These are phyloP conservation scores for Gentiana macrophylla DNA, from an alignment of 257 asterid genomes.

Conservation along the genomic window DNA sequence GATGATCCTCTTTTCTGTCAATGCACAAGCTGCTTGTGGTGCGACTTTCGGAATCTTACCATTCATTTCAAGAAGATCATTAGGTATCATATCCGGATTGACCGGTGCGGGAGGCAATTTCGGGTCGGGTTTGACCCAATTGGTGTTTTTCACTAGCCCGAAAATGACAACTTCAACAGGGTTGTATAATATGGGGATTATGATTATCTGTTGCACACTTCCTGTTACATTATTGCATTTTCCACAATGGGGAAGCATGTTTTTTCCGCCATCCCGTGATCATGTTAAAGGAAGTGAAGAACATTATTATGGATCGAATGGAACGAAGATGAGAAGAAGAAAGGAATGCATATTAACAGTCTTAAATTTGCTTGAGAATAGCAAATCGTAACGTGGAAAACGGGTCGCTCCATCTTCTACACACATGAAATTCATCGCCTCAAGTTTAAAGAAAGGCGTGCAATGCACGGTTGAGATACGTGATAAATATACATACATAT, in stretches of 20 bases:
- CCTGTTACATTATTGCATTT: constrained; percentile 28
- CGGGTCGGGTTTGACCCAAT: constrained; percentile 31
- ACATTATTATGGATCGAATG: constrained; percentile 27
- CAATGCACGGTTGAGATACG: no score
- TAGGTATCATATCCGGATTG: constrained; percentile 30
- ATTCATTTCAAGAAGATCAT: constrained; percentile 29
- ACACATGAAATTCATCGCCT: constrained; percentile 24
- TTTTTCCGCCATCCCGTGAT: constrained; percentile 27
- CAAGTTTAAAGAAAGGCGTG: not conserved
- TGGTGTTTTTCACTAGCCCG: constrained; percentile 23
- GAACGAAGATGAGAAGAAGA: constrained; percentile 24
- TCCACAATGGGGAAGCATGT: constrained; percentile 49
- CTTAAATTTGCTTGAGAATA: constrained; percentile 49
- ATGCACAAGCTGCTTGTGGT: constrained; percentile 41
- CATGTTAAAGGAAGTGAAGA: constrained; percentile 15
- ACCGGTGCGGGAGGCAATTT: constrained; percentile 36
- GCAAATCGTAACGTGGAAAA: constrained; percentile 41
- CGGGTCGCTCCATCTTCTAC: constrained; percentile 28
- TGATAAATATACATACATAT: no score
- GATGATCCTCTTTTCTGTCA: constrained; percentile 58
- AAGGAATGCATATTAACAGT: constrained; percentile 43
- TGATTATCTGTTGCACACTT: constrained; percentile 43
- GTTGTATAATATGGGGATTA: constrained; percentile 31
- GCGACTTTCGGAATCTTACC: constrained; percentile 39
- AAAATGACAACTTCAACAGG: constrained; percentile 25